A percentile compares a stretch with the other conserved stretches of the same genome.
Conservation (phyloP, 352 stramenopile species). For the Saprolegnia parasitica region DNA sequence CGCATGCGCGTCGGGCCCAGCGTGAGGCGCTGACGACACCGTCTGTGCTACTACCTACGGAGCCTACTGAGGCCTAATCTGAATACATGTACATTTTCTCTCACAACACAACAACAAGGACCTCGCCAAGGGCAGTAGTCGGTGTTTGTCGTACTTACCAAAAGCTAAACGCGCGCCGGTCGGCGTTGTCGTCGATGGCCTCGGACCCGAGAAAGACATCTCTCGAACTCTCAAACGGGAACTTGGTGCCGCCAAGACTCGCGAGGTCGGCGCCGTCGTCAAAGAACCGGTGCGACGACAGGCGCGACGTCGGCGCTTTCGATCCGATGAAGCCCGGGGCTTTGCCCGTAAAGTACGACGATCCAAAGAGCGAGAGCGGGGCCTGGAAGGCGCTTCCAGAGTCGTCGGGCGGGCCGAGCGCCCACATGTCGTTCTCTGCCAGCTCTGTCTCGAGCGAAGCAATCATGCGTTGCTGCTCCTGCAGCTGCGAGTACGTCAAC, state of each 20-base stretch:
- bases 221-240: conserved; percentile 9
- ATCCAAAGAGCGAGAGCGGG: conserved; percentile 9
- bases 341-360: conserved; percentile 22
- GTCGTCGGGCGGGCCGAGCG: neutral
- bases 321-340: conserved; percentile 13
- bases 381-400: conserved; percentile 3
- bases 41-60: too few species aligned
- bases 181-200: neutral
- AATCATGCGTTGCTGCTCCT: neutral
- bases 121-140: too few species aligned
- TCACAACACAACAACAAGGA: too few species aligned
- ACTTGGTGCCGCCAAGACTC: neutral
- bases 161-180: neutral
- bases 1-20: too few species aligned
- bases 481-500: conserved; percentile 8
- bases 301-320: neutral
- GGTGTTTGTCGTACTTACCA: neutral
- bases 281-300: neutral
- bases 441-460: neutral
- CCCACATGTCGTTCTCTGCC: neutral
- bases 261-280: neutral
- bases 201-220: conserved; percentile 1
- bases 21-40: too few species aligned
- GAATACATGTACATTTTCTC: too few species aligned
- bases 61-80: too few species aligned